Evolutionary conservation across 2,329 filamentous ascomycete species (phyloP).

Genomic region (Ascochyta rabiei): DNA sequence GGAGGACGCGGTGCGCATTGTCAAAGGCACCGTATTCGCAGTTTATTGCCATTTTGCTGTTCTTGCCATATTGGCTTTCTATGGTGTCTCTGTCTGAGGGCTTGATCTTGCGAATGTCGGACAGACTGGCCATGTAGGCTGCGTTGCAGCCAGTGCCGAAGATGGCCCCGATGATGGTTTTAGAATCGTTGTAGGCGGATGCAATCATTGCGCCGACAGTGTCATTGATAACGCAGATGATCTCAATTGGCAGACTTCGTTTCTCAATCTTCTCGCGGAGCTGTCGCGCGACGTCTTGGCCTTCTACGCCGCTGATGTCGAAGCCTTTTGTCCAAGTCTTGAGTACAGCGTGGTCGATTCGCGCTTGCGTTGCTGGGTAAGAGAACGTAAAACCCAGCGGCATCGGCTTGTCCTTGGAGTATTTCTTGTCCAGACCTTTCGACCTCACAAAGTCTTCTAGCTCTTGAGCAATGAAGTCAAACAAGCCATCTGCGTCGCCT

Average conservation of each 20-base stretch:
- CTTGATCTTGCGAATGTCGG: slow-evolving; percentile 78
- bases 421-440: slow-evolving; percentile 72
- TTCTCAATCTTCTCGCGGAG: slow-evolving; percentile 78
- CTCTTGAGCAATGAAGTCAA: slow-evolving; percentile 94
- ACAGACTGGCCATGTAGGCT: slow-evolving; percentile 87
- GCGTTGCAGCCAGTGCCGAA: slow-evolving; percentile 95
- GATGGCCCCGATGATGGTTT: slow-evolving; percentile 88
- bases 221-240: slow-evolving; percentile 89
- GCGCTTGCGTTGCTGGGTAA: slow-evolving; percentile 90
- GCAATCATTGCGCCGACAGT: slow-evolving; percentile 92
- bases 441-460: slow-evolving; percentile 87
- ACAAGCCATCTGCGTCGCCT: slow-evolving; percentile 81
- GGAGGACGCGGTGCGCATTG: slow-evolving; percentile 88
- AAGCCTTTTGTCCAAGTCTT: slow-evolving; percentile 99
- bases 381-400: slow-evolving; percentile 96
- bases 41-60: slow-evolving; percentile 79
- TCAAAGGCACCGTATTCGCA: slow-evolving; percentile 98
- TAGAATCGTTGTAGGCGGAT: slow-evolving; percentile 83
- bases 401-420: slow-evolving; percentile 66
- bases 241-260: slow-evolving; percentile 79
- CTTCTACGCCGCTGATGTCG: slow-evolving; percentile 90
- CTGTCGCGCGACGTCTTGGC: slow-evolving; percentile 86
- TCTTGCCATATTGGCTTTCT: background rate
- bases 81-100: slow-evolving; percentile 9
- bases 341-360: slow-evolving; percentile 89